Conservation (phyloP, 2,329 filamentous ascomycete genomes). For the Fusarium clavum region DNA sequence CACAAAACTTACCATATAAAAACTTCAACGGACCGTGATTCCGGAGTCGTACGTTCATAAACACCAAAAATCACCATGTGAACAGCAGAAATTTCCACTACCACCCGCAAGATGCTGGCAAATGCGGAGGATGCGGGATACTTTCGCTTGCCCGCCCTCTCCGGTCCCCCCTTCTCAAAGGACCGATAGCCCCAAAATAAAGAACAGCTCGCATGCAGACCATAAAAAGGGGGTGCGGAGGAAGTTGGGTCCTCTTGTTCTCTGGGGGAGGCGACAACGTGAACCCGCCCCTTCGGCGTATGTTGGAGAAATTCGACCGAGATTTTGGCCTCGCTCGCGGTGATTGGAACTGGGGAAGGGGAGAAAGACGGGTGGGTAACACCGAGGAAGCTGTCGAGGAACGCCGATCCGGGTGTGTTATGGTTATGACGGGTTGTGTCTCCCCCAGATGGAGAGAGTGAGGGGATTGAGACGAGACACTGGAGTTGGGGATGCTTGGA, state of each 20-base stretch:
- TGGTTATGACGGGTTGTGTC: conserved; percentile 5
- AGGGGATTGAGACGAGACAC: conserved; percentile 9
- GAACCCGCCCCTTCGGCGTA: conserved; percentile 12
- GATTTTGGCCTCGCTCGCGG: conserved; percentile 3
- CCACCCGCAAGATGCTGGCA: conserved; percentile 6
- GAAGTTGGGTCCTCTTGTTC: conserved; percentile 14
- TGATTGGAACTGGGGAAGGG: conserved; percentile 22
- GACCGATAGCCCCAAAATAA: conserved; percentile 30
- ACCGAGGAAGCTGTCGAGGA: conserved; percentile 21
- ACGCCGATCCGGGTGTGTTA: conserved; percentile 1
- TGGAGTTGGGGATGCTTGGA: conserved; percentile 12
- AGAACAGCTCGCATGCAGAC: conserved; percentile 1
- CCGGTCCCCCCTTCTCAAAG: conserved; percentile 10
- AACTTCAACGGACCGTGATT: neutral
- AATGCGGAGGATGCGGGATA: conserved; percentile 37
- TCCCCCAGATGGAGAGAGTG: conserved; percentile 29
- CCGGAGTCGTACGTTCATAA: conserved; percentile 16
- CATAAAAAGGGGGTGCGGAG: conserved; percentile 26
- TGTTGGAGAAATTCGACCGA: conserved; percentile 18
- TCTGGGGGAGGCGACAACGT: conserved; percentile 26
- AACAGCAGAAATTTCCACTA: conserved; percentile 11
- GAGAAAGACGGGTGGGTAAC: conserved; percentile 19
- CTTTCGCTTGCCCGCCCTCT: conserved; percentile 25
- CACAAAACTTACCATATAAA: neutral
- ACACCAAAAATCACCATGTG: conserved; percentile 7